Base-by-base conservation (phyloP, 345 rosid species). In the Boechera divaricarpa region DNA sequence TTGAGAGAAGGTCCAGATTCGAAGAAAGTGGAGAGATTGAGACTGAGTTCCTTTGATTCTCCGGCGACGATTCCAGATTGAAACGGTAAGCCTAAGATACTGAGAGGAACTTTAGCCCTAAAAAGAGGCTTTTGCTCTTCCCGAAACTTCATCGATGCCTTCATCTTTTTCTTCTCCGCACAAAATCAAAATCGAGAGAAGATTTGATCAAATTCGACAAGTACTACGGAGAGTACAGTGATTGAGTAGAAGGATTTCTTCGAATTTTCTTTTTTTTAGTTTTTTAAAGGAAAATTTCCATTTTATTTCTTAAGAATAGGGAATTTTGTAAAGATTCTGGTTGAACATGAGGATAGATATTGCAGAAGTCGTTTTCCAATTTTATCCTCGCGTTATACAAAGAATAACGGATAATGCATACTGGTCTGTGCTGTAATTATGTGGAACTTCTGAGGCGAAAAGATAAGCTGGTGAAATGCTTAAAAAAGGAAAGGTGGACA, bases 51-150 rank as follows among this genome's bases (percentile, higher is more conserved):
- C 55, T 83, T 88, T 16, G 97, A 80, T 56, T 92, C 97, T 41
- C 98, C 99, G 70, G 98, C 98, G 35, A 92, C 85, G 70, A 95
- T 77, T 21, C 97, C 97, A 0, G 99, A 95, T 67, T 89, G 97
- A 80, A 95, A 95, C 4, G 99, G 98, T 3, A 91, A 51, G 10
- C 98, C 98, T 39, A 87, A 63, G 28, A 95, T 85, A 78, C 81
- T 89, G 11, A 92, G 77, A 15, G 99, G 99, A 24, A 92, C 86
- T 44, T 94, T 92, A 24, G 97, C 98, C 73, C 97, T 81, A 53
- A 90, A 69, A 0, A 95, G 77, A 7, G 99, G 97, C 82, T 87
- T 92, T 52, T 86, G 86, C 52, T 95, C 98, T 33, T 95, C 96
- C 0, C 99, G 92, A 79, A 95, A 95, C 82, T 95, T 95, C 66